Evolutionary conservation across 129 eudicot genomes (phyloP).

Genomic region (Solidago caesia): DNA sequence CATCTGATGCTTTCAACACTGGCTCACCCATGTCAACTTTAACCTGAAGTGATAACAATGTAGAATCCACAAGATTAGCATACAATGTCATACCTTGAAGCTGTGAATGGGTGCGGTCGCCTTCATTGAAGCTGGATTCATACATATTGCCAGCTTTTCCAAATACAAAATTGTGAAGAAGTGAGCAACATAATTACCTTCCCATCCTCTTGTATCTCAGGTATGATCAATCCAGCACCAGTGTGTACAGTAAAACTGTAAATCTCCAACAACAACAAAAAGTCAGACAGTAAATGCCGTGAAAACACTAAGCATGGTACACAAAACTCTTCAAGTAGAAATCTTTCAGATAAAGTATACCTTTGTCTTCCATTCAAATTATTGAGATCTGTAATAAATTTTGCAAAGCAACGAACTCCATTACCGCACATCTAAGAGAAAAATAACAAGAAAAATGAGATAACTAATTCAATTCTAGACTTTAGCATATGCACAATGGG

Average conservation of each 20-base stretch:
- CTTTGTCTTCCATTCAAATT: slow-evolving; percentile 69
- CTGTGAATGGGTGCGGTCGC: no score
- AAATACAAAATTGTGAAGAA: not conserved
- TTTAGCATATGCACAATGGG: not conserved
- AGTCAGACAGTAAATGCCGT: not conserved
- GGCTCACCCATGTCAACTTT: slow-evolving; percentile 99
- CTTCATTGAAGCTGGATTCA: no score
- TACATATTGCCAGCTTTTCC: no score
- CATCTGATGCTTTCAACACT: slow-evolving; percentile 72
- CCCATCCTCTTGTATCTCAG: slow-evolving; percentile 92
- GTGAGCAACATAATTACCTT: slow-evolving; percentile 43
- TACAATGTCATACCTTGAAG: no score
- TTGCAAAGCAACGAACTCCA: slow-evolving; percentile 98
- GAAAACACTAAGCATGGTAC: slow-evolving; percentile 16
- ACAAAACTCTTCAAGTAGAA: not conserved
- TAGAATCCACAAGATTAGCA: slow-evolving; percentile 18
- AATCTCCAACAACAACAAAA: not conserved
- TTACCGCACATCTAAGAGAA: slow-evolving; percentile 90
- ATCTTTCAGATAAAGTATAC: slow-evolving; percentile 28
- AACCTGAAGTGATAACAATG: slow-evolving; percentile 54
- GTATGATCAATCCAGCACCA: slow-evolving; percentile 96
- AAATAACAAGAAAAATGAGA: slow-evolving; percentile 6
- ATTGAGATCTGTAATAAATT: slow-evolving; percentile 80
- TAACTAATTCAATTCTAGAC: not conserved
- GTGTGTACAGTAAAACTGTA: slow-evolving; percentile 88